phyloP scores from a whole-genome alignment of 1,284 basidiomycete species.

The Agaricales sp. region DNA sequence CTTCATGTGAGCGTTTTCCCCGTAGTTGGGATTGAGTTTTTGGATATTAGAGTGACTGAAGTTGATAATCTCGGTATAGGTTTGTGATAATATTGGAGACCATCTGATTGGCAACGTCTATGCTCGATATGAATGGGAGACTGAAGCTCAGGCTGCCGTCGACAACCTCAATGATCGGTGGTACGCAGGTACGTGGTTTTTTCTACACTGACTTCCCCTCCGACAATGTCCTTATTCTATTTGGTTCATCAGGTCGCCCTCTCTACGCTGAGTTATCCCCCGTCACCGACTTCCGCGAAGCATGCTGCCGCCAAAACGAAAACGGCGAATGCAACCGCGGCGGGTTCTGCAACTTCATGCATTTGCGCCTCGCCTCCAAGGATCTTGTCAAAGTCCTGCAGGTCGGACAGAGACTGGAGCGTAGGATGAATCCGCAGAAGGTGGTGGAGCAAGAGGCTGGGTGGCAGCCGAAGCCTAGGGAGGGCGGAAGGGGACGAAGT shows the following conservation, averaged over 20 bases:
- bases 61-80: constrained; percentile 43
- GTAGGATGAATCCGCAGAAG: constrained; percentile 61
- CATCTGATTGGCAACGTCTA: constrained; percentile 99
- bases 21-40: too few relatives aligned
- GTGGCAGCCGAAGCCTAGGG: constrained; percentile 68
- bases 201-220: constrained; percentile 1
- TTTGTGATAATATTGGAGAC: constrained; percentile 99
- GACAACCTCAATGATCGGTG: constrained; percentile 92
- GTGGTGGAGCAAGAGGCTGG: constrained; percentile 56
- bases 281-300: constrained; percentile 98
- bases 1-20: constrained; percentile 72
- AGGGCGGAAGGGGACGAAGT: constrained; percentile 54
- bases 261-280: constrained; percentile 98
- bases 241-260: constrained; percentile 59
- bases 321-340: constrained; percentile 94
- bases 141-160: constrained; percentile 90
- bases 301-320: constrained; percentile 97
- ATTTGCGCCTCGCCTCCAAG: constrained; percentile 80
- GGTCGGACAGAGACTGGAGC: constrained; percentile 76
- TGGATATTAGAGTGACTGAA: too few relatives aligned
- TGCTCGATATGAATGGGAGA: constrained; percentile 97
- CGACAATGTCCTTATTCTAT: constrained; percentile 4
- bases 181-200: constrained; percentile 79
- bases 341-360: constrained; percentile 99
- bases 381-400: constrained; percentile 72